Percentiles rank a stretch among this genome's conserved stretches.
Conservation (phyloP, 169 alveolate genomes). For the Eimeria sp. region DNA sequence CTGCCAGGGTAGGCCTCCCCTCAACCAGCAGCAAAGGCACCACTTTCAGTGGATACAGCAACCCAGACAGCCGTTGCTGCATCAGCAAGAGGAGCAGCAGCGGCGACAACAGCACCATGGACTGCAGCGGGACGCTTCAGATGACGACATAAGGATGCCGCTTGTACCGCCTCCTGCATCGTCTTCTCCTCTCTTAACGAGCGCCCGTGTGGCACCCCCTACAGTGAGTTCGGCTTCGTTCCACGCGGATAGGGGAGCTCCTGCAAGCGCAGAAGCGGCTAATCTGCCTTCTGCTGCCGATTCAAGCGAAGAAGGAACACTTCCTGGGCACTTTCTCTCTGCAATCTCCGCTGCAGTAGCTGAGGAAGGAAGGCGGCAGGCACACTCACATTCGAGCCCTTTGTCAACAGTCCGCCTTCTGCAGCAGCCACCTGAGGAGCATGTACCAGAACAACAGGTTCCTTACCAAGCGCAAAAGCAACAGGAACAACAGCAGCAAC, state of each 20-base stretch:
- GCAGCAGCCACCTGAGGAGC: conserved; percentile 10
- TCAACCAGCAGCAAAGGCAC: conserved; percentile 23
- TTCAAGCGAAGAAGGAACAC: not conserved
- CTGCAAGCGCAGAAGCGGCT: conserved; percentile 28
- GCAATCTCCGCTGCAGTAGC: not conserved
- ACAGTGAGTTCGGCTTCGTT: not conserved
- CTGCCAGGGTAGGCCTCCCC: conserved; percentile 18
- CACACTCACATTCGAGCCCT: not conserved
- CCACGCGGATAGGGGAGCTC: not conserved
- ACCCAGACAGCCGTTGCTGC: not conserved
- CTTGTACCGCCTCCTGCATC: conserved; percentile 55
- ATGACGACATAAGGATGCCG: conserved; percentile 65
- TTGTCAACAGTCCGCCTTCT: not conserved
- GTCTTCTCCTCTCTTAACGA: conserved; percentile 23
- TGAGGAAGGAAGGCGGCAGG: conserved; percentile 7
- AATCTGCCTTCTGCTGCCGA: not conserved
- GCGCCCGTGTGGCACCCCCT: conserved; percentile 53
- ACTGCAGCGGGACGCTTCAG: conserved; percentile 49
- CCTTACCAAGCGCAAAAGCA: not conserved
- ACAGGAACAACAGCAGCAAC: conserved; percentile 40
- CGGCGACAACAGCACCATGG: conserved; percentile 23
- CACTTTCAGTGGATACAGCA: conserved; percentile 50
- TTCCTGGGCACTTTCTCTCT: not conserved
- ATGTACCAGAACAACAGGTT: not conserved
- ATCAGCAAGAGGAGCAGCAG: conserved; percentile 2